Conservation (phyloP, 2,329 filamentous ascomycete species). For the Arthrinium puccinioides region DNA sequence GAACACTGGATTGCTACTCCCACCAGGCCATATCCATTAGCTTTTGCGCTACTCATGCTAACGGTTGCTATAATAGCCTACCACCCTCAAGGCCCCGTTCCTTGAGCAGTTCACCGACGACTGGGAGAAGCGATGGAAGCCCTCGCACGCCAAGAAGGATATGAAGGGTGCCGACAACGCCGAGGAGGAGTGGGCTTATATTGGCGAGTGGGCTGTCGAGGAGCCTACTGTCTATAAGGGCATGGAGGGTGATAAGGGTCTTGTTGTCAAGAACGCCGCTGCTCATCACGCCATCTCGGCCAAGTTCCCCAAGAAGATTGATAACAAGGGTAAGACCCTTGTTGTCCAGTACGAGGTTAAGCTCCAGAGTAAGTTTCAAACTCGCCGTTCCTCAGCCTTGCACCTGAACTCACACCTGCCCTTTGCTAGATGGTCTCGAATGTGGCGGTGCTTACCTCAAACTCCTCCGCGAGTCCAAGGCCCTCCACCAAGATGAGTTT, state of each 20-base stretch:
- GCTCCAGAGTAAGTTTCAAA: conserved; percentile 74
- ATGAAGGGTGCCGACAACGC: conserved; percentile 61
- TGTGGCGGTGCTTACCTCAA: conserved; percentile 99
- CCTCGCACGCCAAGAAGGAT: conserved; percentile 95
- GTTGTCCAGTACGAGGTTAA: conserved; percentile 99
- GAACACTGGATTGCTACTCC: too few species aligned
- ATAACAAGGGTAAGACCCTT: conserved; percentile 94
- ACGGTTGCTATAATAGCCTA: conserved; percentile 60
- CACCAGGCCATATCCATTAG: too few species aligned
- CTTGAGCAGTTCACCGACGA: conserved; percentile 97
- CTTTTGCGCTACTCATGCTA: too few species aligned
- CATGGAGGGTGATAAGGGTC: conserved; percentile 89
- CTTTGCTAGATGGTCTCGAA: conserved; percentile 71
- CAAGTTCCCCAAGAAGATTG: conserved; percentile 93
- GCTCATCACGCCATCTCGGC: conserved; percentile 99
- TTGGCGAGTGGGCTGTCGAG: conserved; percentile 95
- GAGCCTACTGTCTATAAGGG: conserved; percentile 87
- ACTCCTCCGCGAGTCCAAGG: conserved; percentile 95
- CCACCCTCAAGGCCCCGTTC: conserved; percentile 84
- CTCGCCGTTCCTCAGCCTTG: neutral
- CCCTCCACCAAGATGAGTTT: conserved; percentile 95
- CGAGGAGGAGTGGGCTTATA: conserved; percentile 94
- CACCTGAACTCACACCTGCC: conserved; percentile 22
- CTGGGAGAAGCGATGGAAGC: conserved; percentile 91
- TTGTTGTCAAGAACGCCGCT: conserved; percentile 95